phyloP scores from a whole-genome alignment of 805 yeast species.

The Metschnikowia dekortorum region DNA sequence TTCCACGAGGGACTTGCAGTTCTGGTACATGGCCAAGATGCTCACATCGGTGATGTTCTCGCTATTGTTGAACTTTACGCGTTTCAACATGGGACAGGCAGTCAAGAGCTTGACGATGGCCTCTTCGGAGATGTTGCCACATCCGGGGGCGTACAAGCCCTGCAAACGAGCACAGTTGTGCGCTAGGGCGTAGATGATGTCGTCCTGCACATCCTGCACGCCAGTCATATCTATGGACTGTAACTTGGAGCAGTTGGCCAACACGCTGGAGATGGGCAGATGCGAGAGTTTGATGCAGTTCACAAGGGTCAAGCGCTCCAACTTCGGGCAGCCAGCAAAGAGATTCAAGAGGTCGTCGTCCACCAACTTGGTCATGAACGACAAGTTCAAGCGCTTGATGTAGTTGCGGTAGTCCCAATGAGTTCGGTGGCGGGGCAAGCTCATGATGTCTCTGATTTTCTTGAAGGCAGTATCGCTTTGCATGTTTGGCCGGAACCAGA shows the following conservation, averaged over 20 bases:
- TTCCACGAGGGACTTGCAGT: conserved; percentile 80
- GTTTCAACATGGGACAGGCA: conserved; percentile 69
- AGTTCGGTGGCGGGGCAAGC: conserved; percentile 42
- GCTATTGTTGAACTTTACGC: conserved; percentile 78
- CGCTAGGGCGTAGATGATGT: conserved; percentile 64
- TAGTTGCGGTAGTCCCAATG: conserved; percentile 64
- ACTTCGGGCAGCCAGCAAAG: conserved; percentile 64
- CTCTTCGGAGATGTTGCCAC: conserved; percentile 61
- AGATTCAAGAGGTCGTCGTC: conserved; percentile 58
- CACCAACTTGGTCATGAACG: conserved; percentile 64
- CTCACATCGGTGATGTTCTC: conserved; percentile 59
- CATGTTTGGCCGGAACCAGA: conserved; percentile 86
- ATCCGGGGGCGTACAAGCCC: conserved; percentile 86
- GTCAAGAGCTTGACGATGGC: conserved; percentile 57
- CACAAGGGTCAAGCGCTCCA: conserved; percentile 83
- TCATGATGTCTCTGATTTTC: conserved; percentile 54
- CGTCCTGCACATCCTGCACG: conserved; percentile 60
- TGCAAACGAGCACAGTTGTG: conserved; percentile 70
- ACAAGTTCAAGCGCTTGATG: conserved; percentile 75
- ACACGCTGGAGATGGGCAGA: conserved; percentile 54
- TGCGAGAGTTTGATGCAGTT: conserved; percentile 67
- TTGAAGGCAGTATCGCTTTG: conserved; percentile 45
- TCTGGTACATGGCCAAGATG: conserved; percentile 54
- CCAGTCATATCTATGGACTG: conserved; percentile 89
- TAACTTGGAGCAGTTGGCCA: conserved; percentile 61